Base-by-base conservation (phyloP, 805 yeast species). In the Monosporozyma servazzii region DNA sequence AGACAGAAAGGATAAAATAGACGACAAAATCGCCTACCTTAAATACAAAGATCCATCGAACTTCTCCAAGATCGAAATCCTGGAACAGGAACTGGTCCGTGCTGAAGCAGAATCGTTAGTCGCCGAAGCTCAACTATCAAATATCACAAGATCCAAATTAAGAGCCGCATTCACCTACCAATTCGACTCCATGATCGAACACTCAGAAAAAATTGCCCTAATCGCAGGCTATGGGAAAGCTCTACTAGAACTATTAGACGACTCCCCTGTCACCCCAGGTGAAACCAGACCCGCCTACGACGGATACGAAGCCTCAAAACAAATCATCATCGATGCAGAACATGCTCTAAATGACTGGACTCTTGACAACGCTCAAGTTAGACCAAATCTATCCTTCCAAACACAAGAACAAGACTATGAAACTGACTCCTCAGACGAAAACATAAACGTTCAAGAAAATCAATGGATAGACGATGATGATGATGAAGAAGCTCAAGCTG, bases 151-250 rank as follows among this genome's bases (percentile, higher is more conserved):
- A 73, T 89, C 86, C 67, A 85, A 86, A 71, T 77, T 88, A 67
- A 84, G 86, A 75, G 85, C 87, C 58, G 88, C 95, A 43, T 86
- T 79, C 76, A 78, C 82, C 70, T 84, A 85, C 70, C 91, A 85
- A 69, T 86, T 88, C 66, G 95, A 86, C 68, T 84, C 95, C 41
- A 75, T 85, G 58, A 82, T 89, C 71, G 95, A 87, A 71, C 84
- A 81, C 66, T 82, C 95, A 56, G 95, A 87, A 74, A 87, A 86
- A 71, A 77, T 82, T 59, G 91, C 93, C 51, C 75, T 87, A 62
- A 84, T 88, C 71, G 91, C 95, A 50, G 91, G 93, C 56, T 86
- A 87, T 75, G 95, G 95, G 72, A 86, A 86, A 74, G 93, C 91
- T 25, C 71, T 87, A 53, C 75, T 87, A 66, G 91, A 86, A 72